Base-by-base conservation (phyloP, 2,329 filamentous ascomycete species). In the Nemania sp. region DNA sequence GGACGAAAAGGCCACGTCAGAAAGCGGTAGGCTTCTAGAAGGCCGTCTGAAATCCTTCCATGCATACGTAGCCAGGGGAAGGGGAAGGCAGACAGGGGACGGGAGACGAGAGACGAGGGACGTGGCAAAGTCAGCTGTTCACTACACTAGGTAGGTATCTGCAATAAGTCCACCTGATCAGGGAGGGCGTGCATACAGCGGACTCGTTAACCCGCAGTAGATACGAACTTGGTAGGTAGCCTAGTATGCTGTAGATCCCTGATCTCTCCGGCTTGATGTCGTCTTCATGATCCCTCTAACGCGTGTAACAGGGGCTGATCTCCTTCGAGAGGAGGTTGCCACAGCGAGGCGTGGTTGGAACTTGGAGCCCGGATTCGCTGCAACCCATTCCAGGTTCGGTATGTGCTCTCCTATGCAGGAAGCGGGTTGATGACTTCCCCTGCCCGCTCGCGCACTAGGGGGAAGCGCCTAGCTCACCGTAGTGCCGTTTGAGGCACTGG, bases 1-100 rank as follows among this genome's bases (percentile, higher is more conserved):
- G 10, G 12, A 39, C 35, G 20, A 49, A 51, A 34, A 42, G 32
- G 42, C 48, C 42, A 42, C 49, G 55, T 52, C 43, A 59, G 48
- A 60, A 59, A 58, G 35, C 45, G 64, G 63, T 54, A 67, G 59
- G 56, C 64, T 68, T 68, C 67, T 61, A 59, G 67, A 69, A 69
- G 55, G 58, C 59, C 64, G 43, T 48, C 57, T 42, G 21, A 17
- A n/a, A 55, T 61, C 55, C 50, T 64, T 65, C 62, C 57, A 63
- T 66, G 62, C 60, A 67, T 59, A 29, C 21, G 45, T 29, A 45
- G 50, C 51, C 42, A 51, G 46, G 42, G 50, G 32, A 17, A 12
- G 7, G 25, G 25, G 25, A 7, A 29, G n/a, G 34, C 34, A 35
- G 13, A 35, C 42, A 43, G 40, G 42, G 42, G 18, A 10, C 13